Evolutionary conservation across 345 rosid species (phyloP).

Genomic region (Syzygium aqueum): DNA sequence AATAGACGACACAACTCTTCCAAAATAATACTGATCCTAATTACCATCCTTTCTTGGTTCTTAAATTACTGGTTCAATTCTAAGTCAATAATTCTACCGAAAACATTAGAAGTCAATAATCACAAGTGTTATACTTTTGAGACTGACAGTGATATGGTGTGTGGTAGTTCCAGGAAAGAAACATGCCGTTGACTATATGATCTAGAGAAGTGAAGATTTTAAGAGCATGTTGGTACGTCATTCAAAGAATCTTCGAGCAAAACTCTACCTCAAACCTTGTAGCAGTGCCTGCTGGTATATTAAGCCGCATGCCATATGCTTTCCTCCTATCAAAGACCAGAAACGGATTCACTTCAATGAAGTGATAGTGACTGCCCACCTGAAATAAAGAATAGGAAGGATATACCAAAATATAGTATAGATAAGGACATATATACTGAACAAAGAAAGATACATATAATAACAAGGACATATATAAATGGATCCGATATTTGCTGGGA

Average conservation of each 20-base stretch:
- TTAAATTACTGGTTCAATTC: background rate
- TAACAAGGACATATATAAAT: background rate
- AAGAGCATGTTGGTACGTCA: background rate
- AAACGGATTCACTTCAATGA: slow-evolving; percentile 73
- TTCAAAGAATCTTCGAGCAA: background rate
- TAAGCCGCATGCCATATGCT: slow-evolving; percentile 89
- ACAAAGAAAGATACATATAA: background rate
- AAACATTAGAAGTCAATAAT: background rate
- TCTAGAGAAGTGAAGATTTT: background rate
- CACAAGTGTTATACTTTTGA: background rate
- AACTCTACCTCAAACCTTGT: slow-evolving; percentile 78
- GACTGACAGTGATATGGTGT: background rate
- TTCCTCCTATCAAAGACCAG: slow-evolving; percentile 72
- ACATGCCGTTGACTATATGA: background rate
- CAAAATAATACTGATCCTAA: background rate
- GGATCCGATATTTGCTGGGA: background rate
- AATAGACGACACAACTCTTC: background rate
- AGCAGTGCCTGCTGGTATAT: slow-evolving; percentile 94
- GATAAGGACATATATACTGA: background rate
- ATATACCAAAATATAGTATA: background rate
- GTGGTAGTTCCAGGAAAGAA: background rate
- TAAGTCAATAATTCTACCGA: background rate
- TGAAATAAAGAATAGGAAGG: slow-evolving; percentile 19
- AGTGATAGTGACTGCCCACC: slow-evolving; percentile 99
- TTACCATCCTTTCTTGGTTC: background rate